Evolutionary conservation across 441 rosid genomes (phyloP), one percentile per base, ranked within the genome.

Genomic region (Corymbia citriodora): DNA sequence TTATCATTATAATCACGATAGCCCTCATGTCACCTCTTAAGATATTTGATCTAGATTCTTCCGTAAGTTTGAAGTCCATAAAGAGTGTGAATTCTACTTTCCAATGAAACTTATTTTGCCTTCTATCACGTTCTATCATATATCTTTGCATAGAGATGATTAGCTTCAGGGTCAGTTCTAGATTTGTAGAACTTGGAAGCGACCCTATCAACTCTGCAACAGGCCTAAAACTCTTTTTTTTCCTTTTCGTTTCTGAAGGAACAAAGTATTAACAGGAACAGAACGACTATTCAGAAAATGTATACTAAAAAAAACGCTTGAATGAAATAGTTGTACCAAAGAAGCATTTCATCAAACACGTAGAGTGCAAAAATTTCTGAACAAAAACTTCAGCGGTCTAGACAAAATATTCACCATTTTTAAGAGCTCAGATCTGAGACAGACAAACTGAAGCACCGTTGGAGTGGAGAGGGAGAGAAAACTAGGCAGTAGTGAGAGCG

Each of bases 31-130:
- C 52, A 45, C 52, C 52, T 9, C 9, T 65, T 40, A 16, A 36
- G 40, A 10, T 23, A 74, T 74, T 23, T 40, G 1, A 40, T 11
- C 52, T 21, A 40, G 6, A 40, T 2, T 21, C 79, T 21, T 68
- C 45, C 79, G 2, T 8, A 68, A 68, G 36, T 68, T 68, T 31
- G 45, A 40, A 74, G n/a, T 0, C 9, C 6, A 0, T 4, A 2
- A 74, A 21, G n/a, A 7, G 45, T 12, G 52, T 23, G n/a, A 79
- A 79, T 79, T 79, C 18, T 40, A 72, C 14, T 36, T 36, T 36
- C 19, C 5, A 21, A 19, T 36, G 18, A 31, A 68, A 31, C 7
- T 68, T 68, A 31, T 16, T 31, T 68, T 72, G 7, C 29, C n/a
- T 25, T 59, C 25, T 25, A 25, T 59, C n/a, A 9, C n/a, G 9